phyloP scores from a whole-genome alignment of 2,329 filamentous ascomycete genomes.

The Daldinia sp. region DNA sequence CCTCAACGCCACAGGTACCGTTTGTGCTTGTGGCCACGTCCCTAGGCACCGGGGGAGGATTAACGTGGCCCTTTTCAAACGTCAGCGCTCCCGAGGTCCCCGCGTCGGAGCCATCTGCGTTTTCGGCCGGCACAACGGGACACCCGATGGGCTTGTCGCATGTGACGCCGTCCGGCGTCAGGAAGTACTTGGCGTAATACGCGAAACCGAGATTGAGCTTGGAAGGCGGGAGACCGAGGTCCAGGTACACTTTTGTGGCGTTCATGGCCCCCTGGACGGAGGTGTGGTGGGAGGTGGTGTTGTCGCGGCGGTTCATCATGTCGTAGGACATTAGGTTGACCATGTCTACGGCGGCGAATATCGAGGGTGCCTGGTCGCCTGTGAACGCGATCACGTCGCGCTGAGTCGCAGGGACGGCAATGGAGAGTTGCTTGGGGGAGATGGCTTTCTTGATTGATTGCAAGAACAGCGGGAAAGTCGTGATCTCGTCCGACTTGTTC shows the following conservation, averaged over 20 bases:
- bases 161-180: conserved; percentile 54
- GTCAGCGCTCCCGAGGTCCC: conserved; percentile 67
- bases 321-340: conserved; percentile 77
- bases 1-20: conserved; percentile 46
- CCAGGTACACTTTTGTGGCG: conserved; percentile 65
- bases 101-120: conserved; percentile 63
- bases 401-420: conserved; percentile 70
- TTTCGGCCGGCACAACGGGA: conserved; percentile 62
- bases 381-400: conserved; percentile 74
- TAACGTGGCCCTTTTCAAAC: conserved; percentile 52
- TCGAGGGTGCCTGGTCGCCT: conserved; percentile 60
- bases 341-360: conserved; percentile 67
- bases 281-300: conserved; percentile 67
- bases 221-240: conserved; percentile 55
- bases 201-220: conserved; percentile 70
- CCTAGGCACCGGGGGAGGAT: conserved; percentile 30
- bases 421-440: conserved; percentile 67
- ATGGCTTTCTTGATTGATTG: conserved; percentile 64
- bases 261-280: conserved; percentile 62
- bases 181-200: conserved; percentile 71
- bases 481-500: conserved; percentile 66
- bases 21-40: conserved; percentile 43
- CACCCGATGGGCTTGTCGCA: conserved; percentile 58
- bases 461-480: conserved; percentile 70
- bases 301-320: conserved; percentile 73